Conservation (phyloP, 2,329 filamentous ascomycete species). For the Kalmusia sp. region DNA sequence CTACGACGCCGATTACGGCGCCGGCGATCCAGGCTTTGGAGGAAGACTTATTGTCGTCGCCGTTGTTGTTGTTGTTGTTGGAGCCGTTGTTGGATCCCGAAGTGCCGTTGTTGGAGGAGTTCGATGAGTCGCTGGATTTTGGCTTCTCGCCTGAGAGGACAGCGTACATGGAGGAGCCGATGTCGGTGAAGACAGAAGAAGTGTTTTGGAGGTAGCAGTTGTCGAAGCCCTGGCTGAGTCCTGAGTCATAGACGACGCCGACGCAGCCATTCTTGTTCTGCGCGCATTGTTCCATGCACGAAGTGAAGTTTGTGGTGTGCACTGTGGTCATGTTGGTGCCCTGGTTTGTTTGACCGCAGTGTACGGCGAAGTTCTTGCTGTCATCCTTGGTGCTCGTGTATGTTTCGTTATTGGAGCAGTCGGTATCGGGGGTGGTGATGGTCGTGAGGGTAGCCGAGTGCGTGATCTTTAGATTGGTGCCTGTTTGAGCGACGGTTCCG, state of each 20-base stretch:
- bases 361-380: slow-evolving; percentile 33
- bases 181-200: slow-evolving; percentile 25
- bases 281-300: slow-evolving; percentile 40
- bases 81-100: slow-evolving; percentile 32
- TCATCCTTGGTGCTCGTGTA: slow-evolving; percentile 21
- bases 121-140: slow-evolving; percentile 1
- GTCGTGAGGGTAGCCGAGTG: slow-evolving; percentile 35
- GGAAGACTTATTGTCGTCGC: slow-evolving; percentile 18
- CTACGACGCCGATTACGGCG: slow-evolving; percentile 9
- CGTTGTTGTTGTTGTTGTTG: slow-evolving; percentile 20
- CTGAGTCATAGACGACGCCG: slow-evolving; percentile 35
- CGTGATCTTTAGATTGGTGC: slow-evolving; percentile 18
- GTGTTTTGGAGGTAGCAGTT: slow-evolving; percentile 46
- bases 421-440: slow-evolving; percentile 27
- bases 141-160: slow-evolving; percentile 16
- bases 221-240: slow-evolving; percentile 29
- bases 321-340: slow-evolving; percentile 38
- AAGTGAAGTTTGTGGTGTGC: slow-evolving; percentile 35
- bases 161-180: slow-evolving; percentile 29
- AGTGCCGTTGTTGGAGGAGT: slow-evolving; percentile 41
- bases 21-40: slow-evolving; percentile 18
- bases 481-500: slow-evolving; percentile 15
- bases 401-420: slow-evolving; percentile 22
- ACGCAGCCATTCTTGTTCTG: slow-evolving; percentile 28
- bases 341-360: slow-evolving; percentile 36